phyloP scores from a whole-genome alignment of 192 early-diverging fungal genomes.

The Backusella sp. region DNA sequence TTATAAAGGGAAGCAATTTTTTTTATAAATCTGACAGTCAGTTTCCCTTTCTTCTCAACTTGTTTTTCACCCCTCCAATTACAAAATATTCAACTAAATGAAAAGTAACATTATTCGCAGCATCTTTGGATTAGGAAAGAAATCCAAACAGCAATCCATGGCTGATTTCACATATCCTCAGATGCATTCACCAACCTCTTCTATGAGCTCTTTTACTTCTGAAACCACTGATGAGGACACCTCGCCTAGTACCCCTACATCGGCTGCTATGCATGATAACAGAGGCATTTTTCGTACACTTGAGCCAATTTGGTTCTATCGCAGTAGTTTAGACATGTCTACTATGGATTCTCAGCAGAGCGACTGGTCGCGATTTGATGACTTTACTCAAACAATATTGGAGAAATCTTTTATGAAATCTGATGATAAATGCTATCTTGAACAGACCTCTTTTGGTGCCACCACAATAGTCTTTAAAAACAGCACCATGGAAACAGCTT shows the following conservation, averaged over 20 bases:
- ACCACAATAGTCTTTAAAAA: slow-evolving; percentile 11
- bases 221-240: slow-evolving; percentile 3
- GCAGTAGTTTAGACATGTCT: background rate
- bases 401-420: slow-evolving; percentile 11
- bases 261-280: background rate
- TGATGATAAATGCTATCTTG: background rate
- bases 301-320: slow-evolving; percentile 19
- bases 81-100: background rate
- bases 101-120: background rate
- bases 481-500: background rate
- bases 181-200: slow-evolving; percentile 18
- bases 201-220: slow-evolving; percentile 16
- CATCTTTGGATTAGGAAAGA: background rate
- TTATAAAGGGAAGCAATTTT: background rate
- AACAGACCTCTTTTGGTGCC: background rate
- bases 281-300: slow-evolving; percentile 28
- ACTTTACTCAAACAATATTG: background rate
- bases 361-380: slow-evolving; percentile 19
- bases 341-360: background rate
- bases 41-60: background rate
- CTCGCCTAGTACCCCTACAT: slow-evolving; percentile 8
- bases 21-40: background rate
- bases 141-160: slow-evolving; percentile 1
- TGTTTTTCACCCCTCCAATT: background rate
- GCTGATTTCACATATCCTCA: slow-evolving; percentile 4